Evolutionary conservation across 225 moss, liverwort and hornwort genomes (phyloP).

Genomic region (Sphagnum contortum): DNA sequence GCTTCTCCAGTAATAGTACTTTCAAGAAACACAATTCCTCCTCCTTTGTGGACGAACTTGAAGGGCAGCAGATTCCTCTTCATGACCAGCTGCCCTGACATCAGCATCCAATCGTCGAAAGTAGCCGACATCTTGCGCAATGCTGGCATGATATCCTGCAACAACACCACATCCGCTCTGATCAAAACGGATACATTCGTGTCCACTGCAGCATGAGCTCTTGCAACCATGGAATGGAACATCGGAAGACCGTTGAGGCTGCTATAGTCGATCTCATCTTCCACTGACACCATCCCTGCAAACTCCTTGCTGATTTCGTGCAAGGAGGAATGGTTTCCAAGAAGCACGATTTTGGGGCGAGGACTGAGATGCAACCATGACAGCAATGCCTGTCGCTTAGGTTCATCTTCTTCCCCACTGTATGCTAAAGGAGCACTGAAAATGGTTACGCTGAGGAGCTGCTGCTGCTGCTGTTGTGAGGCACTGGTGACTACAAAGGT

Average conservation of each 20-base stretch:
- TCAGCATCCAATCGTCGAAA: slow-evolving; percentile 52
- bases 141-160: slow-evolving; percentile 61
- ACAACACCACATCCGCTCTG: slow-evolving; percentile 31
- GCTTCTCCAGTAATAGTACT: slow-evolving; percentile 29
- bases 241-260: slow-evolving; percentile 42
- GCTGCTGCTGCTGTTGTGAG: too few species aligned
- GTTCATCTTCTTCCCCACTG: slow-evolving; percentile 26
- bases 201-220: slow-evolving; percentile 25
- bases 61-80: slow-evolving; percentile 25
- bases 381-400: slow-evolving; percentile 44
- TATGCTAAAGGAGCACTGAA: slow-evolving; percentile 41
- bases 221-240: slow-evolving; percentile 54
- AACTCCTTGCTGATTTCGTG: slow-evolving; percentile 39
- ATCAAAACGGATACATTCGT: slow-evolving; percentile 42
- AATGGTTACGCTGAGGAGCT: slow-evolving; percentile 35
- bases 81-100: slow-evolving; percentile 32
- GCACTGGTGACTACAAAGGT: too few species aligned
- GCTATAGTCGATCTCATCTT: slow-evolving; percentile 48
- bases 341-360: slow-evolving; percentile 37
- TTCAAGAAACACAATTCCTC: slow-evolving; percentile 46
- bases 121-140: slow-evolving; percentile 40
- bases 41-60: slow-evolving; percentile 48
- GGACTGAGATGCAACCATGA: slow-evolving; percentile 61
- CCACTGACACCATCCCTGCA: slow-evolving; percentile 42
- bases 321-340: slow-evolving; percentile 49